A percentile compares a stretch with the other conserved stretches of the same genome.
These are phyloP conservation scores for Polychaeton citri DNA, from an alignment of 2,329 filamentous ascomycete species.

Conservation along the genomic window DNA sequence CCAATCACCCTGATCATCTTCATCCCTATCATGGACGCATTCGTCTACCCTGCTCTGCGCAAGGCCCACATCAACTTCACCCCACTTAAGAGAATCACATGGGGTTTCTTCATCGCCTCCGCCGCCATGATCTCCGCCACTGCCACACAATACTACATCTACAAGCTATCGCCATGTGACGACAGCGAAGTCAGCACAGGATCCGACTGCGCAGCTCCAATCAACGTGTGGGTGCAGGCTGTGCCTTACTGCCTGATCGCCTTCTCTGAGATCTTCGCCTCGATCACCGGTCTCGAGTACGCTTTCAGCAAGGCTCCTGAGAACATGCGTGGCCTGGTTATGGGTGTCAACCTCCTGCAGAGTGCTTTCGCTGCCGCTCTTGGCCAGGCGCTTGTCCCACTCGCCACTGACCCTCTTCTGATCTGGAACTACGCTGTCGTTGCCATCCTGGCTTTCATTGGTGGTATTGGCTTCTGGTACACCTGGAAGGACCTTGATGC, in stretches of 20 bases:
- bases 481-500: constrained; percentile 52
- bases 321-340: constrained; percentile 35
- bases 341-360: constrained; percentile 43
- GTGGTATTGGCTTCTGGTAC: constrained; percentile 54
- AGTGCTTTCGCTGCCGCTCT: constrained; percentile 46
- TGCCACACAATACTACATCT: constrained; percentile 43
- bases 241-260: constrained; percentile 32
- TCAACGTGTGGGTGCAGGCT: constrained; percentile 31
- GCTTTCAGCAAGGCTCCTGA: constrained; percentile 34
- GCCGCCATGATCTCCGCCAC: constrained; percentile 42
- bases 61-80: constrained; percentile 26
- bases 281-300: constrained; percentile 31
- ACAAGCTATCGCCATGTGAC: constrained; percentile 23
- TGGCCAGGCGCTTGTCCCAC: constrained; percentile 47
- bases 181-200: constrained; percentile 7
- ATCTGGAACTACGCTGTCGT: constrained; percentile 56
- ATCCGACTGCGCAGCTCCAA: constrained; percentile 20
- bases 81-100: constrained; percentile 41
- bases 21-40: constrained; percentile 31
- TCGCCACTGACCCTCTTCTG: constrained; percentile 50
- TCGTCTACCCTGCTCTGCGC: constrained; percentile 35
- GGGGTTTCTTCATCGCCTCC: constrained; percentile 40
- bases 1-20: constrained; percentile 30
- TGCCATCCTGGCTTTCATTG: constrained; percentile 48
- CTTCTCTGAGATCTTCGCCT: constrained; percentile 32